Evolutionary conservation across 352 stramenopile genomes (phyloP).

Genomic region (Pythium monospermum): DNA sequence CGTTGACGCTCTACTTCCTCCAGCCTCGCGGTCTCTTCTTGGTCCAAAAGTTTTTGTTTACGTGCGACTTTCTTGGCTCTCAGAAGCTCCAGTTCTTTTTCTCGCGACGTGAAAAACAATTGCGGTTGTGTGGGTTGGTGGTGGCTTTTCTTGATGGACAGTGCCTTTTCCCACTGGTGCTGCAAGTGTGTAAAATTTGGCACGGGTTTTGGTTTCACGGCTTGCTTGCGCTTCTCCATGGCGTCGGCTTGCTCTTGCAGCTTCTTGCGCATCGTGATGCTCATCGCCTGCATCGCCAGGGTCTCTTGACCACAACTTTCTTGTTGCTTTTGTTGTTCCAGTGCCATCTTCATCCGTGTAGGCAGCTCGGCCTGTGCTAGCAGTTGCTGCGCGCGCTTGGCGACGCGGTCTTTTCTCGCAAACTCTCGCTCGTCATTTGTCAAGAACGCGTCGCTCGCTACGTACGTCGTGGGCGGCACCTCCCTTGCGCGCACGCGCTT

Average conservation of each 20-base stretch:
- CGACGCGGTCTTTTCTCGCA: slow-evolving; percentile 46
- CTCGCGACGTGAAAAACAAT: slow-evolving; percentile 49
- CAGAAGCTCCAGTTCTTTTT: slow-evolving; percentile 33
- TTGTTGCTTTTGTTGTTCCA: slow-evolving; percentile 5
- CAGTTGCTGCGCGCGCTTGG: slow-evolving; percentile 36
- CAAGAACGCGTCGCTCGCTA: slow-evolving; percentile 20
- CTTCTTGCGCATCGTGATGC: slow-evolving; percentile 48
- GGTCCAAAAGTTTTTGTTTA: slow-evolving; percentile 30
- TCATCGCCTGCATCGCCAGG: slow-evolving; percentile 19
- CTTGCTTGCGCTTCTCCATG: slow-evolving; percentile 19
- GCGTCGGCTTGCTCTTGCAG: slow-evolving; percentile 37
- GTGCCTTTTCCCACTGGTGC: slow-evolving; percentile 38
- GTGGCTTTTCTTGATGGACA: slow-evolving; percentile 31
- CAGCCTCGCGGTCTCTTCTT: slow-evolving; percentile 31
- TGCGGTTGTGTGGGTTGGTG: slow-evolving; percentile 20
- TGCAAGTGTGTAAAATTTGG: slow-evolving; percentile 64
- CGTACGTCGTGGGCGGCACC: slow-evolving; percentile 50
- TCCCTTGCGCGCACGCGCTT: slow-evolving; percentile 45
- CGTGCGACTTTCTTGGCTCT: slow-evolving; percentile 45
- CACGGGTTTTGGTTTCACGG: slow-evolving; percentile 39
- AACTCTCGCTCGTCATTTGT: slow-evolving; percentile 26
- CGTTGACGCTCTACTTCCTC: slow-evolving; percentile 27
- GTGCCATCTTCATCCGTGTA: slow-evolving; percentile 38
- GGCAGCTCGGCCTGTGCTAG: slow-evolving; percentile 42
- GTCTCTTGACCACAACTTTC: no score